A percentile compares a stretch with the other conserved stretches of the same genome.
Conservation (phyloP, 2,329 filamentous ascomycete genomes). For the Intubia oerlemansii region DNA sequence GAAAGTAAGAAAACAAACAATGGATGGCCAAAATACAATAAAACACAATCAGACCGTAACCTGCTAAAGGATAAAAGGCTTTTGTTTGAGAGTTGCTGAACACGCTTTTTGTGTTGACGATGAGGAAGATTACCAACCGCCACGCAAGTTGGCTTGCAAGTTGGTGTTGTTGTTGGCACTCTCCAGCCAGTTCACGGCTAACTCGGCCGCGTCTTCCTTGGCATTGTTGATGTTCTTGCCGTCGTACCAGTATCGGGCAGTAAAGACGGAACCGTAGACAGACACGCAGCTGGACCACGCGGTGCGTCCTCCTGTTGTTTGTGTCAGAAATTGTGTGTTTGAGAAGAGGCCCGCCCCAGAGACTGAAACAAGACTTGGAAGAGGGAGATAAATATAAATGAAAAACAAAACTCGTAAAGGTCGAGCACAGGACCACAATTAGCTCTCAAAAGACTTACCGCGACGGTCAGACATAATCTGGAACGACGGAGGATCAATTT, state of each 20-base stretch:
- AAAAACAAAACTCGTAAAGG: no score
- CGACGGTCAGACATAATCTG: constrained; percentile 14
- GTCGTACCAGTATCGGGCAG: constrained; percentile 82
- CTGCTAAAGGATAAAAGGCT: no score
- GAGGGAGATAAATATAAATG: background rate
- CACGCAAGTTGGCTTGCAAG: constrained; percentile 18
- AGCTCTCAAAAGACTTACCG: constrained; percentile 12
- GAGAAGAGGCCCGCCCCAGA: background rate
- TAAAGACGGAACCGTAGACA: constrained; percentile 41
- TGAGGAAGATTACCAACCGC: constrained; percentile 13
- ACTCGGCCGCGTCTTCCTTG: constrained; percentile 76
- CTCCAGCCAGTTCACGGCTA: constrained; percentile 41
- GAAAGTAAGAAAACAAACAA: constrained; percentile 1
- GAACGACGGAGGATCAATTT: constrained; percentile 12
- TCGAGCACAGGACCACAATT: no score
- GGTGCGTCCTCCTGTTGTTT: constrained; percentile 54
- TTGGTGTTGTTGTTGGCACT: constrained; percentile 17
- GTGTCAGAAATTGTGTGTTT: constrained; percentile 1
- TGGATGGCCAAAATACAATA: no score
- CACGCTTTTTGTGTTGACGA: no score
- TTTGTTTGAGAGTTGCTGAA: no score
- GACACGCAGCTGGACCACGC: constrained; percentile 72
- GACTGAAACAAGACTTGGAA: background rate
- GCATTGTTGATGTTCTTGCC: constrained; percentile 74
- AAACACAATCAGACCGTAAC: background rate